phyloP scores from a whole-genome alignment of 2,329 filamentous ascomycete genomes.

The Podosphaera fusca region DNA sequence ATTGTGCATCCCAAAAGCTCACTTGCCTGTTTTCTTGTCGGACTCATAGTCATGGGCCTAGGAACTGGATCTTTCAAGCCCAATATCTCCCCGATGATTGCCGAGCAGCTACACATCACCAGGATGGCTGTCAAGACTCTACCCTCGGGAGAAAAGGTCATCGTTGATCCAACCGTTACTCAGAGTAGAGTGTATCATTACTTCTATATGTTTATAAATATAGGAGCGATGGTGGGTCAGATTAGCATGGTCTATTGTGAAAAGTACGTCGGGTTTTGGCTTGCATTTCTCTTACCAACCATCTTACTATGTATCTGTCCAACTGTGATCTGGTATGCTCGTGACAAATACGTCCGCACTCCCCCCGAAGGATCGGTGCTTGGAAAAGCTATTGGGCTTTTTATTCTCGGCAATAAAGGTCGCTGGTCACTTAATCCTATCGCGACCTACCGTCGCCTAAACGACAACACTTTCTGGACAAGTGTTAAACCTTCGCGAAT shows the following conservation, averaged over 20 bases:
- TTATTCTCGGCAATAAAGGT: slow-evolving; percentile 36
- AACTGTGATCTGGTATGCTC: slow-evolving; percentile 32
- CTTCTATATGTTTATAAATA: slow-evolving; percentile 50
- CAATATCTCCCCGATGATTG: slow-evolving; percentile 41
- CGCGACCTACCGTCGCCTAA: slow-evolving; percentile 30
- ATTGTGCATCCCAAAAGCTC: slow-evolving; percentile 28
- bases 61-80: slow-evolving; percentile 52
- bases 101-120: slow-evolving; percentile 33
- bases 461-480: slow-evolving; percentile 37
- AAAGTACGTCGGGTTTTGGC: slow-evolving; percentile 56
- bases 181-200: slow-evolving; percentile 38
- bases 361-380: slow-evolving; percentile 53
- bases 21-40: slow-evolving; percentile 36
- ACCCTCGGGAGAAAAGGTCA: slow-evolving; percentile 31
- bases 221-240: slow-evolving; percentile 34
- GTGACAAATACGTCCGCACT: slow-evolving; percentile 33
- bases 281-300: slow-evolving; percentile 45
- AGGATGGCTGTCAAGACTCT: slow-evolving; percentile 25
- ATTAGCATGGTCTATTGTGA: slow-evolving; percentile 51
- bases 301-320: slow-evolving; percentile 39
- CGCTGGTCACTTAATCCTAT: slow-evolving; percentile 38
- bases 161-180: slow-evolving; percentile 35
- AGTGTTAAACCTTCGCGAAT: slow-evolving; percentile 42
- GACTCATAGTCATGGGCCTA: slow-evolving; percentile 40
- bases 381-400: slow-evolving; percentile 39